Percentiles rank a stretch among this genome's conserved stretches.
Evolutionary conservation across 2,329 filamentous ascomycete species (phyloP).

Genomic region (Pseudogymnoascus verrucosus): DNA sequence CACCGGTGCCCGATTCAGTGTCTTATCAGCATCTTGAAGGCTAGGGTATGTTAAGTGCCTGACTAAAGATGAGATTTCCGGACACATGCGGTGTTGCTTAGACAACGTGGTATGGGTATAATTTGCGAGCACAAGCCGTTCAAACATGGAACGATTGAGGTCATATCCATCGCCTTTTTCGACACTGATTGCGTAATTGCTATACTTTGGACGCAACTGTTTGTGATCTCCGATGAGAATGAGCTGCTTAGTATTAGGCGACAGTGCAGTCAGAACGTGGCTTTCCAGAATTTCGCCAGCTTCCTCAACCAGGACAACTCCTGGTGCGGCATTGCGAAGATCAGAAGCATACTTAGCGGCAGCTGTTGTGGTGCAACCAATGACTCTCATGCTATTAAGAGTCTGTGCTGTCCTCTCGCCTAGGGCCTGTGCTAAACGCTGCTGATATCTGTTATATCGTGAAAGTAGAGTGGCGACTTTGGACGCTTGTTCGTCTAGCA

Average conservation of each 20-base stretch:
- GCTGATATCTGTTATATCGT: no score
- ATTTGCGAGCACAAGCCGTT: conserved; percentile 34
- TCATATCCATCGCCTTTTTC: conserved; percentile 34
- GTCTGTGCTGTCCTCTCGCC: no score
- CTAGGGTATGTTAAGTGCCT: not conserved
- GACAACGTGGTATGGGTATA: not conserved
- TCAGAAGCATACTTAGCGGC: no score
- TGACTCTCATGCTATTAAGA: no score
- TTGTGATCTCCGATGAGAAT: conserved; percentile 35
- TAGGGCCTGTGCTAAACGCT: no score
- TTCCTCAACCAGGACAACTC: conserved; percentile 32
- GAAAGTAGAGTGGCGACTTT: no score
- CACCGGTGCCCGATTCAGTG: not conserved
- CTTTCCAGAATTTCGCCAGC: conserved; percentile 34
- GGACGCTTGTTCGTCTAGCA: no score
- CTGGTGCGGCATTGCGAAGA: conserved; percentile 17
- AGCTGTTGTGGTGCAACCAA: no score
- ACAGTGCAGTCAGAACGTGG: conserved; percentile 30
- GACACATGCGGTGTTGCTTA: not conserved
- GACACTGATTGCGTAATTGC: conserved; percentile 29
- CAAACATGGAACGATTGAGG: conserved; percentile 42
- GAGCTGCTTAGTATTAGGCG: conserved; percentile 32
- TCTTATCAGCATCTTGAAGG: not conserved
- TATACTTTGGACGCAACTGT: conserved; percentile 33
- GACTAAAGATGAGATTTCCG: not conserved